Evolutionary conservation across 2,329 filamentous ascomycete genomes (phyloP).

Genomic region (Paraphaeosphaeria sporulosa): DNA sequence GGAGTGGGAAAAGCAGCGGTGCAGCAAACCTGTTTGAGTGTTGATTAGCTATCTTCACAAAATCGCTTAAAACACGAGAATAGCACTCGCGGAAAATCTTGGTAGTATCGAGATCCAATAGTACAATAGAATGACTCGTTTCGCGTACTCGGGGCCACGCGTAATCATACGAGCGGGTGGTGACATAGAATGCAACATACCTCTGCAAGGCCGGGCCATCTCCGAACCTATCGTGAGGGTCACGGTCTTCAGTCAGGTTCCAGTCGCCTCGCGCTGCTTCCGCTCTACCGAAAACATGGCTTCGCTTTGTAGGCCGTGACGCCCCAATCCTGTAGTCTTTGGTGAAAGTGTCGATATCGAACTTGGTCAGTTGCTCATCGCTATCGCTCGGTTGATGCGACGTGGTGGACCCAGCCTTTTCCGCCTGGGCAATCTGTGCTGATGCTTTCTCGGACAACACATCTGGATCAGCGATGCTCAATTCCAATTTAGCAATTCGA

Average conservation of each 20-base stretch:
- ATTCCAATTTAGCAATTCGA: constrained; percentile 76
- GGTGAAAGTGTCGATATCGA: constrained; percentile 45
- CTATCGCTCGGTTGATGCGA: constrained; percentile 27
- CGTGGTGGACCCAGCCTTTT: constrained; percentile 36
- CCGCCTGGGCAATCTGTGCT: constrained; percentile 32
- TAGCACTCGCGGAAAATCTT: neutral
- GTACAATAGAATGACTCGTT: constrained; percentile 1
- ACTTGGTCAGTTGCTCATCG: constrained; percentile 28
- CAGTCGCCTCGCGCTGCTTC: constrained; percentile 51
- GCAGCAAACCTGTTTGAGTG: constrained; percentile 57
- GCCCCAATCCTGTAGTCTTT: constrained; percentile 36
- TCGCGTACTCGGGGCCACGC: constrained; percentile 14
- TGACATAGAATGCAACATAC: constrained; percentile 33
- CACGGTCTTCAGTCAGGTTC: constrained; percentile 36
- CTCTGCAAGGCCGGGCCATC: constrained; percentile 46
- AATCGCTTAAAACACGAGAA: neutral
- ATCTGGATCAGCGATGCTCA: constrained; percentile 63
- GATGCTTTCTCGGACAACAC: constrained; percentile 35
- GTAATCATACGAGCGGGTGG: constrained; percentile 6
- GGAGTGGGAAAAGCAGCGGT: constrained; percentile 72
- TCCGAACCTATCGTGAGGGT: constrained; percentile 46
- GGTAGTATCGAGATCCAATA: neutral
- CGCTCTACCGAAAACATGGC: constrained; percentile 52
- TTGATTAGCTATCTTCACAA: constrained; percentile 19
- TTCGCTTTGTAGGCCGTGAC: constrained; percentile 27